Conservation (phyloP, 2,329 filamentous ascomycete genomes). For the Fusarium sulawesiense region DNA sequence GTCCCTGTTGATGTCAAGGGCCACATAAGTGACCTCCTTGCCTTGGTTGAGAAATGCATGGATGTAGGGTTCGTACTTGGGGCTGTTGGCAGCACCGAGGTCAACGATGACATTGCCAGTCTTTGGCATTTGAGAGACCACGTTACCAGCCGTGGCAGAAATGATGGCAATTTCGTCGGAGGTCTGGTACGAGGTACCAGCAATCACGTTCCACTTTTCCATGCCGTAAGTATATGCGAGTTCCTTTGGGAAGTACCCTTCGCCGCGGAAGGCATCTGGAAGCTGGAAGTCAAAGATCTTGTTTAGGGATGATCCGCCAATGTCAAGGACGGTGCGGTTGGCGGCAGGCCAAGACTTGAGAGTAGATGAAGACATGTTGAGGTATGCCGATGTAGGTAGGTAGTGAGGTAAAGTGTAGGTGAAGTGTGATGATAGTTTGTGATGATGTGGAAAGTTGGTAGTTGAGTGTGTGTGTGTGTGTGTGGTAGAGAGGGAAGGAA, state of each 20-base stretch:
- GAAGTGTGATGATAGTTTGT: not conserved
- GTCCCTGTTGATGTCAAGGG: slow-evolving; percentile 23
- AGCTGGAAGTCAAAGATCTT: slow-evolving; percentile 23
- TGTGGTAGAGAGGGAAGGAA: no score
- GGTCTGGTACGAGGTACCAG: slow-evolving; percentile 38
- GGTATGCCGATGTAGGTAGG: not conserved
- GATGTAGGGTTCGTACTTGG: slow-evolving; percentile 39
- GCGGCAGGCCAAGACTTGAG: not conserved
- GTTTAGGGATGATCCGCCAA: slow-evolving; percentile 33
- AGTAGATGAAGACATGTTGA: not conserved
- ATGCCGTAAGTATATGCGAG: slow-evolving; percentile 39
- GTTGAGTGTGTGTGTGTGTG: no score
- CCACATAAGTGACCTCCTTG: slow-evolving; percentile 30
- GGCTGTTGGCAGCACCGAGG: slow-evolving; percentile 38
- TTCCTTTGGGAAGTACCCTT: slow-evolving; percentile 42
- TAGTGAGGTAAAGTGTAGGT: no score
- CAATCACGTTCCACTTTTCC: slow-evolving; percentile 34
- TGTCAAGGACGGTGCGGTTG: slow-evolving; percentile 24
- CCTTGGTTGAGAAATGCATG: slow-evolving; percentile 26
- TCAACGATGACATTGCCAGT: slow-evolving; percentile 27
- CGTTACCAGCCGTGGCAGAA: slow-evolving; percentile 14
- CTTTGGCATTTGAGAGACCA: slow-evolving; percentile 25
- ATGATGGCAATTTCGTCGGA: slow-evolving; percentile 33
- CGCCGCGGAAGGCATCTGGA: slow-evolving; percentile 3
- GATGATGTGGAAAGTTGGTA: no score